Base-by-base conservation (phyloP, 441 rosid genomes). In the Eugenia klotzschiana region DNA sequence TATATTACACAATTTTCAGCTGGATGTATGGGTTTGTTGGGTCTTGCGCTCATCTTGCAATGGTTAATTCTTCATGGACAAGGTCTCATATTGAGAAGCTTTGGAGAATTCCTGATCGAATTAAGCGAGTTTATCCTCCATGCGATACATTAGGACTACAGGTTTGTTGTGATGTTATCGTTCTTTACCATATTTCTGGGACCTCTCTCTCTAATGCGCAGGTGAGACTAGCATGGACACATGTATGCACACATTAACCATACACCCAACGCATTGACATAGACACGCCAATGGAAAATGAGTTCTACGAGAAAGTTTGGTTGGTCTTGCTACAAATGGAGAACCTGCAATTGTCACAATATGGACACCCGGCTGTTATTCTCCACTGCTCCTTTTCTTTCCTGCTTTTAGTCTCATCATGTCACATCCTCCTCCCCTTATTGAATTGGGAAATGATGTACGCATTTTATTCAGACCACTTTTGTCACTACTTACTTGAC, bases 11-110 rank as follows among this genome's bases (percentile, higher is more conserved):
- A 51, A 84, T 87, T 25, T 96, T 96, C 85, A 91, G 98, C 87
- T 88, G 91, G 97, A 84, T 96, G 90, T 96, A 96, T 86, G 98
- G 98, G 80, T 89, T 91, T 84, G 98, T 92, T 53, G 99, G 99
- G 50, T 92, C 98, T 43, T 92, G 92, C 83, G 88, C 98, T 43
- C 95, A 96, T 81, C 91, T 95, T 86, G 98, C 93, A 25, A 92
- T 96, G 95, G 98, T 96, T 50, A 96, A 96, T 86, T 96, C 99
- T 87, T 95, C 98, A 16, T 96, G 99, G 99, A 96, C 98, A 46
- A 90, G 80, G 77, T 91, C 93, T 16, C 99, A 96, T 87, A 93
- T 96, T 64, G 91, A 92, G 88, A 91, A 91, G 84, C 95, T 95
- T 79, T 95, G 99, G 98, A 87, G 88, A 83, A 91, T 94, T 84